A percentile compares a stretch with the other conserved stretches of the same genome.
Evolutionary conservation across 192 early-diverging fungal species (phyloP).

Genomic region (Backusella sp.): DNA sequence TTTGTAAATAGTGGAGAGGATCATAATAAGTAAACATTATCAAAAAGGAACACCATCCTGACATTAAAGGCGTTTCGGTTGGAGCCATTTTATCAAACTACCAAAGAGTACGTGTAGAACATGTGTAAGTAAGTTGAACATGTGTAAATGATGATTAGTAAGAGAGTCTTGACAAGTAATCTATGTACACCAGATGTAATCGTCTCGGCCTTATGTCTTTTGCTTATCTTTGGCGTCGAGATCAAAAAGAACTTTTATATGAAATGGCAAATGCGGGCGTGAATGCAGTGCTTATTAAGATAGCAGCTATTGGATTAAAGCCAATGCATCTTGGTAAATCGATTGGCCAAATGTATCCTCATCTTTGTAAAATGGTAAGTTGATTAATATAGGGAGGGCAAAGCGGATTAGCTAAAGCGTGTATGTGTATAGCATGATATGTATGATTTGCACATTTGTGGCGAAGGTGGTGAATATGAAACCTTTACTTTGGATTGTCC

Average conservation of each 20-base stretch:
- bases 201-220: constrained; percentile 83
- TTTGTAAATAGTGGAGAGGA: not conserved
- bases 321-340: constrained; percentile 73
- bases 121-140: constrained; percentile 62
- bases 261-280: constrained; percentile 85
- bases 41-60: constrained; percentile 58
- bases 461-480: constrained; percentile 98
- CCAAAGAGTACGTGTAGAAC: constrained; percentile 94
- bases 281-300: constrained; percentile 88
- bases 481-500: constrained; percentile 92
- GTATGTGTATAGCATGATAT: constrained; percentile 53
- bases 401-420: not conserved
- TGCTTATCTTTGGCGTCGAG: constrained; percentile 87
- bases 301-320: constrained; percentile 84
- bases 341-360: constrained; percentile 74
- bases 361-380: constrained; percentile 65
- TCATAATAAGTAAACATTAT: not conserved
- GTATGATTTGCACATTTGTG: constrained; percentile 87
- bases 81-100: constrained; percentile 98
- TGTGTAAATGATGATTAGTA: not conserved
- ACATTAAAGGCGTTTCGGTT: constrained; percentile 83
- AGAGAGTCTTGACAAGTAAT: not conserved
- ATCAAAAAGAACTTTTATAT: constrained; percentile 77
- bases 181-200: constrained; percentile 56
- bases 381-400: not conserved